Conservation (phyloP, 2,329 filamentous ascomycete species). For the Paraphaeosphaeria sporulosa region DNA sequence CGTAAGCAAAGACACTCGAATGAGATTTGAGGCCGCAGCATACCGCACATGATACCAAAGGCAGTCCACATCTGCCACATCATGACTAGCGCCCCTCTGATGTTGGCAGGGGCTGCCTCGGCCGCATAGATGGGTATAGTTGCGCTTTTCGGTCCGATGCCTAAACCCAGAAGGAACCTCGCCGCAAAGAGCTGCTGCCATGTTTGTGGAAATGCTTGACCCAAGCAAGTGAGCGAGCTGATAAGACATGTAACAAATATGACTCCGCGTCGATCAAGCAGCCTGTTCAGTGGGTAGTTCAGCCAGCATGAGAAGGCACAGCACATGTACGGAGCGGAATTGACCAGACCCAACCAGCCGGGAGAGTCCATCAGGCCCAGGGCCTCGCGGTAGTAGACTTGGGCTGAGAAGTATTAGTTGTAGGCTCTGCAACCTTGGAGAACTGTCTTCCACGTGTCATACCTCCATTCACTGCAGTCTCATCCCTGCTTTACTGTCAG, state of each 20-base stretch:
- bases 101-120: slow-evolving; percentile 54
- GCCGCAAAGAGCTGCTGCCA: slow-evolving; percentile 30
- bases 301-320: slow-evolving; percentile 31
- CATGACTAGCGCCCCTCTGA: slow-evolving; percentile 57
- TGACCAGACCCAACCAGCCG: slow-evolving; percentile 24
- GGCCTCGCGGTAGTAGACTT: slow-evolving; percentile 24
- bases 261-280: slow-evolving; percentile 28
- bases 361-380: slow-evolving; percentile 20
- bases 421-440: not conserved
- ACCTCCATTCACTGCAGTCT: slow-evolving; percentile 32
- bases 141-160: slow-evolving; percentile 33
- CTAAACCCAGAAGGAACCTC: slow-evolving; percentile 27
- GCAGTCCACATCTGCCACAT: slow-evolving; percentile 52
- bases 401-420: slow-evolving; percentile 18
- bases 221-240: slow-evolving; percentile 29
- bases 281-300: slow-evolving; percentile 30
- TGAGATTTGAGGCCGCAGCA: not conserved
- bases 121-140: slow-evolving; percentile 55
- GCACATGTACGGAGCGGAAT: slow-evolving; percentile 31
- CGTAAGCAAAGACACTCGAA: not conserved
- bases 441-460: not conserved
- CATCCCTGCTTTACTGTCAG: slow-evolving; percentile 18
- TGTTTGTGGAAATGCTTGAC: slow-evolving; percentile 27
- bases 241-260: slow-evolving; percentile 32
- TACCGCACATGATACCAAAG: slow-evolving; percentile 27